Conservation (phyloP, 1,139 yeast genomes). For the Geotrichum klebahnii region DNA sequence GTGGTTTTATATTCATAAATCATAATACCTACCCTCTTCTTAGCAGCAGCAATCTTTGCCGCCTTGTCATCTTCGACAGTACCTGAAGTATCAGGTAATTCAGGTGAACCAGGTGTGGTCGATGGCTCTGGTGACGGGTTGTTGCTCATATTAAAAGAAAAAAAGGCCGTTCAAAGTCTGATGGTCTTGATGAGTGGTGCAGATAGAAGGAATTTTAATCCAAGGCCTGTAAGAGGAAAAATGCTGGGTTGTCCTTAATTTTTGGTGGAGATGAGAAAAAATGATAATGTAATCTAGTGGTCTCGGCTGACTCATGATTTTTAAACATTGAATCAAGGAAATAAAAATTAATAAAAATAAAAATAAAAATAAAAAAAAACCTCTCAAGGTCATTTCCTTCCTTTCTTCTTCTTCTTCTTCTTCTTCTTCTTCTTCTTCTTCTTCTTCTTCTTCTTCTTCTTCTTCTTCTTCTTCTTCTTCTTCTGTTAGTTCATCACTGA, state of each 20-base stretch:
- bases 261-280: no score
- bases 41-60: constrained; percentile 60
- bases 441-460: background rate
- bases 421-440: background rate
- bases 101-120: background rate
- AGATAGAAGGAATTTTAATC: background rate
- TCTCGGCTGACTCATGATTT: background rate
- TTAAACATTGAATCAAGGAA: background rate
- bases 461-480: background rate
- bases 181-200: background rate
- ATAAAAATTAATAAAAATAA: background rate
- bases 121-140: constrained; percentile 11
- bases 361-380: background rate
- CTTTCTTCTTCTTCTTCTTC: background rate
- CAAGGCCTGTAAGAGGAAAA: background rate
- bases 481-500: background rate
- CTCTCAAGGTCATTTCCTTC: background rate
- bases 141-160: constrained; percentile 5
- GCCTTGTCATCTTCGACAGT: constrained; percentile 42
- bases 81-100: background rate
- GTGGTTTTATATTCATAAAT: background rate
- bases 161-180: background rate
- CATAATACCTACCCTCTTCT: constrained; percentile 45
- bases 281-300: background rate
- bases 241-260: constrained; percentile 2